These are phyloP conservation scores for Hirsutella minnesotensis DNA, from an alignment of 2,329 filamentous ascomycete species.

Conservation along the genomic window DNA sequence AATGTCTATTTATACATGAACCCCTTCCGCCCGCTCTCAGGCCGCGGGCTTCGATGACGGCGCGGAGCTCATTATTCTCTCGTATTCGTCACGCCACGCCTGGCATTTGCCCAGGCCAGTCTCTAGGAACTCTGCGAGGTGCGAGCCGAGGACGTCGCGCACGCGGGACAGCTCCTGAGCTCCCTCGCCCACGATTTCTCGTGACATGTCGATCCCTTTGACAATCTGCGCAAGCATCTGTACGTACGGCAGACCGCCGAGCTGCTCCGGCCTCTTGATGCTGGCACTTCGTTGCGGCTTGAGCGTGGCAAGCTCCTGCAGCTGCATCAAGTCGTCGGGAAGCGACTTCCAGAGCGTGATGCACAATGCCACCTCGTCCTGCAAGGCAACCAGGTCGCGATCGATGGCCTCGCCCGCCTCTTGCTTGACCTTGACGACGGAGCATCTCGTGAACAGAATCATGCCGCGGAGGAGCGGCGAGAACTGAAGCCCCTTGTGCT, in stretches of 20 bases:
- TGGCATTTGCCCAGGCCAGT: conserved; percentile 5
- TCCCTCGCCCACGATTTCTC: conserved; percentile 23
- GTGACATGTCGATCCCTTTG: conserved; percentile 32
- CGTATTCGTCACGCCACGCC: conserved; percentile 14
- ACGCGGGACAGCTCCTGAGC: conserved; percentile 24
- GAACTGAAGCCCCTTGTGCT: conserved; percentile 11
- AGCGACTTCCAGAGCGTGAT: conserved; percentile 13
- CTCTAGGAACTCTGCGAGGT: conserved; percentile 21
- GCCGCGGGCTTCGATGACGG: conserved; percentile 8
- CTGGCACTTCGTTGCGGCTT: conserved; percentile 7
- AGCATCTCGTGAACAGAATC: conserved; percentile 16
- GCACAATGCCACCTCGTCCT: conserved; percentile 17
- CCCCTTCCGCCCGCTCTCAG: conserved; percentile 10
- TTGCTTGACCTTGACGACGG: conserved; percentile 14
- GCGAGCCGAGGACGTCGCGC: conserved; percentile 21
- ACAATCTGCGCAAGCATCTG: conserved; percentile 18
- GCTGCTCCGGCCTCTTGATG: background rate
- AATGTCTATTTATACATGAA: conserved; percentile 14
- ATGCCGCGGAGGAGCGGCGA: conserved; percentile 18
- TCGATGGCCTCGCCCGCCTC: conserved; percentile 11
- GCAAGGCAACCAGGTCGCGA: conserved; percentile 12
- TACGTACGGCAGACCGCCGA: conserved; percentile 16
- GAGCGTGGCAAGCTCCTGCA: conserved; percentile 13
- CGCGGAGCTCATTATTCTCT: conserved; percentile 12
- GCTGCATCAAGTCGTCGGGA: conserved; percentile 8